These are phyloP conservation scores for Fusarium sp. DNA, from an alignment of 2,329 filamentous ascomycete genomes.

Conservation along the genomic window DNA sequence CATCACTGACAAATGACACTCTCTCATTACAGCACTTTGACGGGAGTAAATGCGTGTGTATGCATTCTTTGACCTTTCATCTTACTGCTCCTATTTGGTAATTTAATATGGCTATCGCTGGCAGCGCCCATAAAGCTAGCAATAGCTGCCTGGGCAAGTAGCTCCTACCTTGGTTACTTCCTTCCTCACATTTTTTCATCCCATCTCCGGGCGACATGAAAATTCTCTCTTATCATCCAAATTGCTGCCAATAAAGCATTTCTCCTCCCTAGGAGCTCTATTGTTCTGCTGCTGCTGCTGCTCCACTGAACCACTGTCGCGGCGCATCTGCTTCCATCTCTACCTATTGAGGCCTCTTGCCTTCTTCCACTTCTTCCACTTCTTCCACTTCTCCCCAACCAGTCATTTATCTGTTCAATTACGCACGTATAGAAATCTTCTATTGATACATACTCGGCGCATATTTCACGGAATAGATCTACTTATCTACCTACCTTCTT, in stretches of 20 bases:
- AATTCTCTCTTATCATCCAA: not conserved
- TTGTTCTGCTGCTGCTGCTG: not conserved
- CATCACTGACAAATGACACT: not conserved
- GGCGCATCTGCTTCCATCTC: not conserved
- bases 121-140: not conserved
- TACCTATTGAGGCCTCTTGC: not conserved
- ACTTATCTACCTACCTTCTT: not conserved
- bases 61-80: not conserved
- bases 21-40: not conserved
- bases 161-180: not conserved
- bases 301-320: slow-evolving; percentile 22
- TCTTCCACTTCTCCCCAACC: not conserved
- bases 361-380: not conserved
- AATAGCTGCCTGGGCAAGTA: not conserved
- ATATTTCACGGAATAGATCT: not conserved
- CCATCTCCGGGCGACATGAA: not conserved
- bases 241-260: not conserved
- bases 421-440: not conserved
- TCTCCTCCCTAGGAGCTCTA: not conserved
- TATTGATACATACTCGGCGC: not conserved
- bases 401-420: not conserved
- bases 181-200: not conserved
- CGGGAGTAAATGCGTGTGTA: not conserved
- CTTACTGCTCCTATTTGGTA: not conserved
- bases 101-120: not conserved